Conservation (phyloP, 2,329 filamentous ascomycete species). For the Escovopsis sp. region DNA sequence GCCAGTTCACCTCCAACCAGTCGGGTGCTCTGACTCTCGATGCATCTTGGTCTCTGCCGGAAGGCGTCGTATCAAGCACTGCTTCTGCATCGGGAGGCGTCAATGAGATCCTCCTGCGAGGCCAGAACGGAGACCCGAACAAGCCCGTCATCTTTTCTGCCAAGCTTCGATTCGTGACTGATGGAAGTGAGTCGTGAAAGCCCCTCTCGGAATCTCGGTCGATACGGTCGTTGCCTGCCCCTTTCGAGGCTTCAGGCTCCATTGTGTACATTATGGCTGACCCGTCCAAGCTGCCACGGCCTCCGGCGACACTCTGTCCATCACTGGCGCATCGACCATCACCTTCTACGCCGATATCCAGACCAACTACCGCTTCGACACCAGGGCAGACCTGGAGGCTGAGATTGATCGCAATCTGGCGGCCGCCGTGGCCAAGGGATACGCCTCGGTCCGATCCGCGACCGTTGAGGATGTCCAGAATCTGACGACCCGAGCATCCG, state of each 20-base stretch:
- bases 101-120: constrained; percentile 8
- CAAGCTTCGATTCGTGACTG: constrained; percentile 9
- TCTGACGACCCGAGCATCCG: constrained; percentile 10
- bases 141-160: constrained; percentile 11
- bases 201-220: too few relatives aligned
- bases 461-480: constrained; percentile 9
- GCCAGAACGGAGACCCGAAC: constrained; percentile 8
- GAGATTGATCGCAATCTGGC: constrained; percentile 11
- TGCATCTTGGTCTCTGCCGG: constrained; percentile 7
- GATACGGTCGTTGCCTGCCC: too few relatives aligned
- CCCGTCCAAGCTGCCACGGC: constrained; percentile 4
- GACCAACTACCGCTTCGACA: constrained; percentile 12
- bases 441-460: constrained; percentile 6
- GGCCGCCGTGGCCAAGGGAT: constrained; percentile 8
- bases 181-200: constrained; percentile 5
- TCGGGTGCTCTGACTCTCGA: constrained; percentile 8
- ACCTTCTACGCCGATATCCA: constrained; percentile 15
- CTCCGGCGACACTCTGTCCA: constrained; percentile 6
- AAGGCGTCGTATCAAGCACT: constrained; percentile 7
- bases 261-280: neutral
- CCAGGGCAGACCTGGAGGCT: constrained; percentile 9
- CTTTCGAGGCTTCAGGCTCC: too few relatives aligned
- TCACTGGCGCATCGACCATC: constrained; percentile 10
- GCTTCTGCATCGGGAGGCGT: constrained; percentile 5
- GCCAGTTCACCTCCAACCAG: constrained; percentile 11